Evolutionary conservation across 1,284 basidiomycete genomes (phyloP).

Genomic region (Vanrija pseudolonga): DNA sequence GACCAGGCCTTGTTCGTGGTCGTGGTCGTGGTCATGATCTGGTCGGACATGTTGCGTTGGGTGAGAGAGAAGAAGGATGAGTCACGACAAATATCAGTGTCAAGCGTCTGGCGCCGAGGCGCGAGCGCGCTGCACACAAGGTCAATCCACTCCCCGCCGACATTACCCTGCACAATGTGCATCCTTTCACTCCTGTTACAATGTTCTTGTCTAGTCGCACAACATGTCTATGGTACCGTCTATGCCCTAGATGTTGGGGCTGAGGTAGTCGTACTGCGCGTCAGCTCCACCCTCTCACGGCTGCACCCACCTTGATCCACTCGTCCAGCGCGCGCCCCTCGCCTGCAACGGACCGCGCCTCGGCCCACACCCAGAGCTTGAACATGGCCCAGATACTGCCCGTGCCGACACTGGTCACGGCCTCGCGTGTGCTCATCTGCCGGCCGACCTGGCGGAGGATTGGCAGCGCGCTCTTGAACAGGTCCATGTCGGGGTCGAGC

Average conservation of each 20-base stretch:
- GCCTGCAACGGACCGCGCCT: constrained; percentile 79
- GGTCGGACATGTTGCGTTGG: no score
- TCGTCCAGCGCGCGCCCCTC: constrained; percentile 69
- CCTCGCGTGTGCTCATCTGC: constrained; percentile 77
- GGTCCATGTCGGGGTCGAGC: constrained; percentile 84
- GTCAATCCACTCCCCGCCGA: no score
- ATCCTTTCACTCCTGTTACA: no score
- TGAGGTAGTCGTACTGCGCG: constrained; percentile 32
- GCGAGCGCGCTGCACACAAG: no score
- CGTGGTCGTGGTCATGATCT: no score
- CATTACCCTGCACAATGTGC: no score
- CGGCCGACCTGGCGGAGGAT: constrained; percentile 83
- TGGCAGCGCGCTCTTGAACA: constrained; percentile 88
- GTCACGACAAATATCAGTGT: no score
- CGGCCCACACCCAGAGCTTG: constrained; percentile 89
- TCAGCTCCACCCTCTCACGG: neutral
- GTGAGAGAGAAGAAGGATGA: no score
- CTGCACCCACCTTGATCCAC: constrained; percentile 43
- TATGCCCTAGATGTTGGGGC: constrained; percentile 21
- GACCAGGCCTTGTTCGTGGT: no score
- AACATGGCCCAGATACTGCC: constrained; percentile 75
- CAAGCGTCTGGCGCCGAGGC: no score
- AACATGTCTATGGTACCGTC: neutral
- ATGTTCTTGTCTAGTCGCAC: no score
- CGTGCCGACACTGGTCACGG: constrained; percentile 60